Base-by-base conservation (phyloP, 139 green algal species). In the Mychonastes homosphaera region DNA sequence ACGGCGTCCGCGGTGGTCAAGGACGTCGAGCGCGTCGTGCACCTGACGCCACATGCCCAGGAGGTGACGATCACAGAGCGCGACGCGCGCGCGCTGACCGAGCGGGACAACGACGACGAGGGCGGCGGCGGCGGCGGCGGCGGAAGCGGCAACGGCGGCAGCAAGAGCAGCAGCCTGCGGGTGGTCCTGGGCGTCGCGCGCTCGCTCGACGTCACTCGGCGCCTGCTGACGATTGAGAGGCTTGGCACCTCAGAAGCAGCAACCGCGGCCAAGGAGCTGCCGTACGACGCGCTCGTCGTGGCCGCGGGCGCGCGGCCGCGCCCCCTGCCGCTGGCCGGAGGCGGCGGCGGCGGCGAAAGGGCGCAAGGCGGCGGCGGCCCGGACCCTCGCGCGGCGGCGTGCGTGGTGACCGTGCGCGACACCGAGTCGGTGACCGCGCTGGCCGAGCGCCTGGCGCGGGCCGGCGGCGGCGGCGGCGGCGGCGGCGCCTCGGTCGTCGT, bases 341-440 rank as follows among this genome's bases (percentile, higher is more conserved):
- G 44, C 44, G 26, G 8, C 12, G n/a, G 12, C 23, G 44, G 8
- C 8, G 44, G 8, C 44, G n/a, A 30, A 15, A 16, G 26, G 18
- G 44, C 44, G 45, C 26, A 21, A 19, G 24, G 43, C 27, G 29
- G 23, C 2, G 26, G 41, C 5, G 36, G 19, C n/a, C 33, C 63
- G 33, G 53, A 15, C 21, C 13, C 34, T 46, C 19, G 52, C 19
- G 52, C 56, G 52, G 53, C 51, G 49, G 18, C 57, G 58, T 35
- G 45, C 21, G 66, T 80, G 2, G 6, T 86, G 21, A 76, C 72
- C 0, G 62, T 91, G 23, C 62, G 86, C 2, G 86, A 92, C 76
- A 79, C 72, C 9, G 65, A 90, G 57, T 88, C 74, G 43, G 68
- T 94, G 6, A 29, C 69, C 43, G 55, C 43, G 23, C 49, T 76